These are phyloP conservation scores for Chrysochromulina parva DNA, from an alignment of 78 protist species.

Conservation along the genomic window DNA sequence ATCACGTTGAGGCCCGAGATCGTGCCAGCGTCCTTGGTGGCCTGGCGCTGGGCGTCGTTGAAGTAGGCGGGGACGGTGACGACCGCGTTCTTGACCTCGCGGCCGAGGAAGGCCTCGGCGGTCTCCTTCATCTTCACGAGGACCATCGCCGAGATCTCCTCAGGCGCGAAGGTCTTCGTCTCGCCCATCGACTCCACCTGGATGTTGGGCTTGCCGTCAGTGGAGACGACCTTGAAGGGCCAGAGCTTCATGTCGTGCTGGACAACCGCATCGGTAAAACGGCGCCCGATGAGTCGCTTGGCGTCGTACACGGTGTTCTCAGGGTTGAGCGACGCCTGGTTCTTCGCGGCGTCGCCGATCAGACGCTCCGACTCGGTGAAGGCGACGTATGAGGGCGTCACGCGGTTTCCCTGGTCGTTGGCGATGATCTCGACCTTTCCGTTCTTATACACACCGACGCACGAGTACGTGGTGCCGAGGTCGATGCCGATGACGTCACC, in stretches of 20 bases:
- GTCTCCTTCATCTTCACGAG: conserved; percentile 84
- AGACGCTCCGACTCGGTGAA: conserved; percentile 80
- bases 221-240: conserved; percentile 59
- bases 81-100: conserved; percentile 83
- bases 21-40: conserved; percentile 95
- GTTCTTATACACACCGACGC: conserved; percentile 70
- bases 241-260: conserved; percentile 80
- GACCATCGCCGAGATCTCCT: conserved; percentile 98
- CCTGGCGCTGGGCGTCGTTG: conserved; percentile 90
- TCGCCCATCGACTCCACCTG: conserved; percentile 57
- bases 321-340: conserved; percentile 93
- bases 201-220: conserved; percentile 68
- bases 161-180: conserved; percentile 71
- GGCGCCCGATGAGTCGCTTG: conserved; percentile 85
- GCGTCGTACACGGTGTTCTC: conserved; percentile 94
- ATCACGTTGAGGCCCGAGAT: conserved; percentile 89
- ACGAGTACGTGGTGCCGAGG: conserved; percentile 64
- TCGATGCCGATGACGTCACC: conserved; percentile 46
- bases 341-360: conserved; percentile 75
- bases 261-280: conserved; percentile 77
- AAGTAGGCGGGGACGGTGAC: conserved; percentile 98
- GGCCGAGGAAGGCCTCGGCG: conserved; percentile 95
- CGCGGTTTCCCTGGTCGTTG: conserved; percentile 98
- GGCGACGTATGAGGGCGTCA: conserved; percentile 97
- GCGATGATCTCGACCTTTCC: conserved; percentile 91